Evolutionary conservation across 2,329 filamentous ascomycete species (phyloP).

Genomic region (Venturia asperata): DNA sequence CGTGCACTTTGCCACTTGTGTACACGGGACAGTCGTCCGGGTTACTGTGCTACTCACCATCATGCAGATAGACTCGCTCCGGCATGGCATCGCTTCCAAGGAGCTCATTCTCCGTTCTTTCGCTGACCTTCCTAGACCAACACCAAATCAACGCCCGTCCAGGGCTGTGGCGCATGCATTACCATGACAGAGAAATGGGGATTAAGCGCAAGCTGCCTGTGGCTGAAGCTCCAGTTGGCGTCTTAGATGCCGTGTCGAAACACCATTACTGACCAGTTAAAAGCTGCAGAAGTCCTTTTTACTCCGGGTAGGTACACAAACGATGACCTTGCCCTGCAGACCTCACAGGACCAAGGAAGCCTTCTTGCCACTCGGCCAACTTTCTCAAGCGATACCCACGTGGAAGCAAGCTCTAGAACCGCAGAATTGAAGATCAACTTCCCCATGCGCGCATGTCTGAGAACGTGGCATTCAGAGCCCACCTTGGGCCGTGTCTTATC

Average conservation of each 20-base stretch:
- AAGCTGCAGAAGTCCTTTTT: background rate
- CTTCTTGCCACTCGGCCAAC: conserved; percentile 1
- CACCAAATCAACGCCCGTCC: background rate
- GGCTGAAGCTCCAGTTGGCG: background rate
- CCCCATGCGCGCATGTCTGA: background rate
- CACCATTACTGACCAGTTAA: background rate
- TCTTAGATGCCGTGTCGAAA: background rate
- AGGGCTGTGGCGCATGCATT: background rate
- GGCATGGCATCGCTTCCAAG: background rate
- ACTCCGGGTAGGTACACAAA: no score
- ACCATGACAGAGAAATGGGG: background rate
- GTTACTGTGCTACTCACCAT: background rate
- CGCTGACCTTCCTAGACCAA: no score
- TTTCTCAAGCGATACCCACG: background rate
- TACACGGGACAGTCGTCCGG: background rate
- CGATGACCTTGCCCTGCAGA: background rate
- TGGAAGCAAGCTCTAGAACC: background rate
- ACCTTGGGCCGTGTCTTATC: background rate
- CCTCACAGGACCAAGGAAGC: background rate
- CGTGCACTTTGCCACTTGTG: background rate
- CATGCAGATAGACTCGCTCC: background rate
- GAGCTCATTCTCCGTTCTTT: background rate
- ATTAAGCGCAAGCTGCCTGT: background rate
- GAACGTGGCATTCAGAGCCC: conserved; percentile 6
- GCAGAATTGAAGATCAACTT: background rate